Conservation (phyloP, 805 yeast species). For the Monosporozyma aerobia region DNA sequence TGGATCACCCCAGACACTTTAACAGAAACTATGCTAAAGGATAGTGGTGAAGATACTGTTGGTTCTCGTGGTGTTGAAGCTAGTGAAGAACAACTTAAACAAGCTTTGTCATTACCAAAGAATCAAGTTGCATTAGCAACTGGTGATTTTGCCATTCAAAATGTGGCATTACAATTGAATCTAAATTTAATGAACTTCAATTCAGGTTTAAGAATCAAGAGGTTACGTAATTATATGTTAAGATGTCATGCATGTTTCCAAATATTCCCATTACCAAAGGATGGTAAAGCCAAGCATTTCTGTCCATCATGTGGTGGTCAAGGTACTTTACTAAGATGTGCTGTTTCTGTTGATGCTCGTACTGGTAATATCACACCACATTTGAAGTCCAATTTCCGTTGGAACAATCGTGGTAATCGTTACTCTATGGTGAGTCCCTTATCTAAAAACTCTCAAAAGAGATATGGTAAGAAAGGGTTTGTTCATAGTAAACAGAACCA, state of each 20-base stretch:
- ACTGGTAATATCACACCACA: conserved; percentile 84
- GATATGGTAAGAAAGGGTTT: conserved; percentile 69
- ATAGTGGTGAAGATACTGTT: conserved; percentile 48
- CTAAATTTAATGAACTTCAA: conserved; percentile 73
- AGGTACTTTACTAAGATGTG: conserved; percentile 77
- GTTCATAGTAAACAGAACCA: conserved; percentile 55
- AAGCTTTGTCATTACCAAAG: conserved; percentile 20
- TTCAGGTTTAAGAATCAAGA: conserved; percentile 76
- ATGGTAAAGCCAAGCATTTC: conserved; percentile 73
- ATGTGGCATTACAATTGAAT: conserved; percentile 87
- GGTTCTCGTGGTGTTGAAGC: conserved; percentile 32
- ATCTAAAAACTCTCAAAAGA: conserved; percentile 62
- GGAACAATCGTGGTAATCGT: conserved; percentile 82
- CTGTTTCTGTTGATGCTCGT: conserved; percentile 70
- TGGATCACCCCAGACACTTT: conserved; percentile 93
- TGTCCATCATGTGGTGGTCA: conserved; percentile 92
- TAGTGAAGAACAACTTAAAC: conserved; percentile 20
- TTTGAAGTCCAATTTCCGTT: conserved; percentile 82
- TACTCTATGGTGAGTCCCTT: conserved; percentile 83
- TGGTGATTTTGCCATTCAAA: conserved; percentile 96
- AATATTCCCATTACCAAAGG: conserved; percentile 66
- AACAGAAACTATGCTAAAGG: conserved; percentile 57
- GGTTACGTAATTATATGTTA: conserved; percentile 85
- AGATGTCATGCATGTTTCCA: conserved; percentile 96
- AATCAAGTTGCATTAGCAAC: conserved; percentile 80